A percentile compares a stretch with the other conserved stretches of the same genome.
Evolutionary conservation across 345 rosid species (phyloP).

Genomic region (Lenwebbia sp.): DNA sequence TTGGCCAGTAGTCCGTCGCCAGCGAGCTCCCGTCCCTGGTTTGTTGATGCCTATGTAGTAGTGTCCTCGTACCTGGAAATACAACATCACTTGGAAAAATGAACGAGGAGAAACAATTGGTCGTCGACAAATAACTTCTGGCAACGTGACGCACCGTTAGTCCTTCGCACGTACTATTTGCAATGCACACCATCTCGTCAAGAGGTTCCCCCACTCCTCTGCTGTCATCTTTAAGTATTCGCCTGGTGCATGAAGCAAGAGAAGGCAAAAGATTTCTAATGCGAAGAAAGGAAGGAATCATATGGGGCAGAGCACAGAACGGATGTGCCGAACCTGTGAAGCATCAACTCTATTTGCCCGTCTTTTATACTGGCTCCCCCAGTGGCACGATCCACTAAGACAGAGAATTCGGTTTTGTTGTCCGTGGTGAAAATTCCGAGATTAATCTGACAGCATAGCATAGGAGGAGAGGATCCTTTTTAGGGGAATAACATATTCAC

Average conservation of each 20-base stretch:
- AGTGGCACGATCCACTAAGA: slow-evolving; percentile 75
- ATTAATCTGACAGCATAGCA: slow-evolving; percentile 31
- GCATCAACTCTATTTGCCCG: slow-evolving; percentile 85
- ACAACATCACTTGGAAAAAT: background rate
- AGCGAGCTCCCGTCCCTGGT: slow-evolving; percentile 49
- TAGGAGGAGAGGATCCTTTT: slow-evolving; percentile 4
- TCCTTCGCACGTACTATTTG: slow-evolving; percentile 34
- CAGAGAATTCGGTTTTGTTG: slow-evolving; percentile 54
- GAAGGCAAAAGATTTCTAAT: background rate
- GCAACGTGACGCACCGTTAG: slow-evolving; percentile 32
- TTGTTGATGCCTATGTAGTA: slow-evolving; percentile 53
- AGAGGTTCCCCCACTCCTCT: slow-evolving; percentile 73
- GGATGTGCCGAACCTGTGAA: slow-evolving; percentile 49
- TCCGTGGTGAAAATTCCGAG: slow-evolving; percentile 66
- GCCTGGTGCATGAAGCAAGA: slow-evolving; percentile 19
- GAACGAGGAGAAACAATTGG: background rate
- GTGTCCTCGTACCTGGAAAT: slow-evolving; percentile 55
- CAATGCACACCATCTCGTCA: slow-evolving; percentile 39
- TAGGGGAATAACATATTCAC: background rate
- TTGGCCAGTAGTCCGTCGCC: slow-evolving; percentile 81
- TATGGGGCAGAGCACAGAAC: background rate
- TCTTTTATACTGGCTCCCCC: slow-evolving; percentile 78
- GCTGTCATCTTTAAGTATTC: slow-evolving; percentile 34
- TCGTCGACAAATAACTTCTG: background rate
- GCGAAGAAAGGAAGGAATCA: background rate